Conservation (phyloP, 768 basidiomycete species). For the Phallus indusiatus region DNA sequence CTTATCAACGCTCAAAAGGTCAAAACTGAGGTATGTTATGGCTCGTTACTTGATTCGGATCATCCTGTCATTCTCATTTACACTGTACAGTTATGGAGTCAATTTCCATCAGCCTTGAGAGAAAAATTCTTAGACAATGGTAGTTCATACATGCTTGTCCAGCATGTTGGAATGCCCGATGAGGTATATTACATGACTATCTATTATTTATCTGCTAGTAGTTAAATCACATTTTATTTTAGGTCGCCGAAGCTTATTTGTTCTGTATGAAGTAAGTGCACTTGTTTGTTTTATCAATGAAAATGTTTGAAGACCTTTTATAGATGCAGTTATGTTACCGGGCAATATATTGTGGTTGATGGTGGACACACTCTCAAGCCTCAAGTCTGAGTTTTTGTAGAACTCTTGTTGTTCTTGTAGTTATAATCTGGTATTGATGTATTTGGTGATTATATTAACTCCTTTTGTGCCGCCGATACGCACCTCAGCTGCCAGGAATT, state of each 20-base stretch:
- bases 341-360: not conserved
- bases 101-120: not conserved
- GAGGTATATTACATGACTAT: not conserved
- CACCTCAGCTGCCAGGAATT: no score
- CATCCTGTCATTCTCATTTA: not conserved
- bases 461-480: no score
- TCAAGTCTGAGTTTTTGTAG: no score
- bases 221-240: no score
- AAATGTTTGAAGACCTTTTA: no score
- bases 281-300: not conserved
- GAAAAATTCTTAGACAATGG: not conserved
- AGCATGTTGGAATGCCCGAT: not conserved
- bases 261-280: conserved; percentile 14
- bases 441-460: no score
- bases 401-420: no score
- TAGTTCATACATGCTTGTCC: not conserved
- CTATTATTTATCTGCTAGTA: no score
- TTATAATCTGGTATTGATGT: no score
- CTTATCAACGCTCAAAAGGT: not conserved
- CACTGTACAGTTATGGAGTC: not conserved
- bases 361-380: no score
- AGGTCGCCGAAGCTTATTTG: conserved; percentile 16
- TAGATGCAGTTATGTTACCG: conserved; percentile 5
- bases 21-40: conserved; percentile 9
- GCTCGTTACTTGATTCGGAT: not conserved